Evolutionary conservation across 495 filamentous ascomycete genomes (phyloP), one percentile per base, ranked within the genome.

Genomic region (Podospora appendiculata): DNA sequence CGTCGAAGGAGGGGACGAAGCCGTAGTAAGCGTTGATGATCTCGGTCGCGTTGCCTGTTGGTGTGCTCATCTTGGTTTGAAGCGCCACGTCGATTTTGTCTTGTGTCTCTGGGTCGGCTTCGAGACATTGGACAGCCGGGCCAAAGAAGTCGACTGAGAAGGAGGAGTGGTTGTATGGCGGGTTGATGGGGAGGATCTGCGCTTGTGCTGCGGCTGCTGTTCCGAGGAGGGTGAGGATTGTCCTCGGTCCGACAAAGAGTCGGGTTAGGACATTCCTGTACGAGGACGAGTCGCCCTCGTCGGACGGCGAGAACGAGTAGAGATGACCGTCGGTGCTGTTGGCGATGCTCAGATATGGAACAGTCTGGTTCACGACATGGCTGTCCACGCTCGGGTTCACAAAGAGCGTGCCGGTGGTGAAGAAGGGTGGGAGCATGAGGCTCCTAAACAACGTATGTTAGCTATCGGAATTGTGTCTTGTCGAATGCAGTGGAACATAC

Each of bases 311-410:
- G n/a, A 40, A 53, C 0, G 51, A 47, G 34, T 41, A 53, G 13
- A 10, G 19, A 32, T 53, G 51, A 8, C 44, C 51, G 18, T 46
- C 33, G 34, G 44, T 41, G 12, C 44, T 43, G 36, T 53, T 45
- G 17, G 44, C 51, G 36, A 53, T 53, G 16, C n/a, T 44, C 12
- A 35, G 45, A 25, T 53, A 53, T 1, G 51, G 51, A 8, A 53
- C 51, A 1, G 25, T 13, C 18, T 41, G 43, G 16, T 14, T 14
- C 2, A 42, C 14, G 4, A 42, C 19, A 10, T 19, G 13, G 32
- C 14, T 8, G n/a, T 18, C n/a, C 8, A 35, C 25, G 34, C 41
- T 42, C 5, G 44, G 41, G 32, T 45, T 33, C 7, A 51, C 32
- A 19, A 36, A 35, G 9, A 51, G 12, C 2, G 49, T 51, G 32